A percentile compares a stretch with the other conserved stretches of the same genome.
These are phyloP conservation scores for Paramyrothecium roridum DNA, from an alignment of 2,329 filamentous ascomycete species.

Conservation along the genomic window DNA sequence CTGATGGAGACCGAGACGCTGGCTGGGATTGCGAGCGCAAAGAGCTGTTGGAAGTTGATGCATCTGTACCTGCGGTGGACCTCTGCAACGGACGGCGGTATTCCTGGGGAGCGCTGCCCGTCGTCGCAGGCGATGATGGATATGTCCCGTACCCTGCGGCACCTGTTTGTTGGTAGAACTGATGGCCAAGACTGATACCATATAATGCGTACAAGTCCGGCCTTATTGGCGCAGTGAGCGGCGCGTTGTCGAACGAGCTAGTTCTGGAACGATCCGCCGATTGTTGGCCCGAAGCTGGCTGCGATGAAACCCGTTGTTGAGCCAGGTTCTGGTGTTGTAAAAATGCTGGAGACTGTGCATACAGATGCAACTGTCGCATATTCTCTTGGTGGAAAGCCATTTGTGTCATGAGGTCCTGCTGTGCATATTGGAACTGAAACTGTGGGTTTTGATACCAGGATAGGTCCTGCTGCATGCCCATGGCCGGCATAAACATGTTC, in stretches of 20 bases:
- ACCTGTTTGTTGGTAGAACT: constrained; percentile 43
- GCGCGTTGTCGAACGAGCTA: constrained; percentile 61
- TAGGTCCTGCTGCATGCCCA: constrained; percentile 44
- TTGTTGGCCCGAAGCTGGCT: constrained; percentile 20
- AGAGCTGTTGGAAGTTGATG: constrained; percentile 48
- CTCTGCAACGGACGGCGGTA: constrained; percentile 56
- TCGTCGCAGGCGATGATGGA: constrained; percentile 52
- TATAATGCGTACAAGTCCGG: constrained; percentile 55
- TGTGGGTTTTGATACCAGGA: constrained; percentile 45
- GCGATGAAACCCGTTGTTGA: constrained; percentile 26
- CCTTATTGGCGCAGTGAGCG: constrained; percentile 54
- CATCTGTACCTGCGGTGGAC: constrained; percentile 46
- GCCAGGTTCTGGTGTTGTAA: constrained; percentile 30
- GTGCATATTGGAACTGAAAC: constrained; percentile 37
- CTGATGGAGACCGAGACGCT: constrained; percentile 43
- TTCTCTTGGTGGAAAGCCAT: constrained; percentile 37
- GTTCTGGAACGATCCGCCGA: constrained; percentile 52
- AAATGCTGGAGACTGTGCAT: constrained; percentile 29
- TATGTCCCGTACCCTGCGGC: constrained; percentile 46
- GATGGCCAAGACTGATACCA: constrained; percentile 34
- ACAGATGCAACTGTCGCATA: constrained; percentile 30
- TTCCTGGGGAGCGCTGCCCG: constrained; percentile 39
- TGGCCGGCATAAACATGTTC: constrained; percentile 41
- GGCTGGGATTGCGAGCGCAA: constrained; percentile 66
- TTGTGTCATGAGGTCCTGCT: constrained; percentile 37